phyloP scores from a whole-genome alignment of 2,329 filamentous ascomycete genomes.

The Calonectria naviculata region DNA sequence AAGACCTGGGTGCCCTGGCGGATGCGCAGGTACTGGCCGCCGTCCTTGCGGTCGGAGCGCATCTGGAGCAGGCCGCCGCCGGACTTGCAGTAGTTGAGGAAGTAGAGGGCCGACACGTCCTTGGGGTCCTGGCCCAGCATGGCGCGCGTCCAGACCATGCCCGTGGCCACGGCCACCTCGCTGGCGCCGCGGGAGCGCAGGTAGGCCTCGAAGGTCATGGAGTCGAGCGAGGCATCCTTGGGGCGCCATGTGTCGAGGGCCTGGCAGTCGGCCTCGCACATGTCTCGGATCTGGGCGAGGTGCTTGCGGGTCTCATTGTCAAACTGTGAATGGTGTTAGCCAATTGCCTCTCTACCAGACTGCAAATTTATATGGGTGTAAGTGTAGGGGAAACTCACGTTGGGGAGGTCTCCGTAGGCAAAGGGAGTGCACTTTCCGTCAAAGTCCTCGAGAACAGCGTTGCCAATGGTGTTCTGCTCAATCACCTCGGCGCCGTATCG shows the following conservation, averaged over 20 bases:
- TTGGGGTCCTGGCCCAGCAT: slow-evolving; percentile 62
- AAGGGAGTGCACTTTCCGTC: slow-evolving; percentile 42
- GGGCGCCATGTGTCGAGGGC: slow-evolving; percentile 36
- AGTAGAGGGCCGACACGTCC: slow-evolving; percentile 63
- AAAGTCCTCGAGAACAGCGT: slow-evolving; percentile 53
- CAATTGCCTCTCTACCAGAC: accelerated
- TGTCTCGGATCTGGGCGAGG: slow-evolving; percentile 36
- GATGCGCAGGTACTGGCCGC: slow-evolving; percentile 64
- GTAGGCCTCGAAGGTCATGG: slow-evolving; percentile 43
- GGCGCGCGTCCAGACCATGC: slow-evolving; percentile 58
- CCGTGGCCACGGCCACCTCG: slow-evolving; percentile 28
- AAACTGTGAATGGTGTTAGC: slow-evolving; percentile 18
- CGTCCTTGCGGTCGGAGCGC: slow-evolving; percentile 62
- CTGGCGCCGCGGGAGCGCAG: slow-evolving; percentile 36
- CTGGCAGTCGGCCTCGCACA: slow-evolving; percentile 43
- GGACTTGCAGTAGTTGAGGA: slow-evolving; percentile 66
- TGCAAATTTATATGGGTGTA: too few relatives aligned
- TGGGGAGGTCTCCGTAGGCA: slow-evolving; percentile 25
- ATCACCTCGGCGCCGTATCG: slow-evolving; percentile 53
- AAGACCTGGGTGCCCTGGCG: slow-evolving; percentile 59
- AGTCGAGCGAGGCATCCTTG: slow-evolving; percentile 33
- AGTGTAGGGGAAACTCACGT: slow-evolving; percentile 18
- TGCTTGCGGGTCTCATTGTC: slow-evolving; percentile 24
- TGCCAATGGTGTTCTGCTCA: slow-evolving; percentile 59
- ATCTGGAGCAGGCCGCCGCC: slow-evolving; percentile 63